Base-by-base conservation (phyloP, 1,284 basidiomycete genomes). In the Moesziomyces sp. region DNA sequence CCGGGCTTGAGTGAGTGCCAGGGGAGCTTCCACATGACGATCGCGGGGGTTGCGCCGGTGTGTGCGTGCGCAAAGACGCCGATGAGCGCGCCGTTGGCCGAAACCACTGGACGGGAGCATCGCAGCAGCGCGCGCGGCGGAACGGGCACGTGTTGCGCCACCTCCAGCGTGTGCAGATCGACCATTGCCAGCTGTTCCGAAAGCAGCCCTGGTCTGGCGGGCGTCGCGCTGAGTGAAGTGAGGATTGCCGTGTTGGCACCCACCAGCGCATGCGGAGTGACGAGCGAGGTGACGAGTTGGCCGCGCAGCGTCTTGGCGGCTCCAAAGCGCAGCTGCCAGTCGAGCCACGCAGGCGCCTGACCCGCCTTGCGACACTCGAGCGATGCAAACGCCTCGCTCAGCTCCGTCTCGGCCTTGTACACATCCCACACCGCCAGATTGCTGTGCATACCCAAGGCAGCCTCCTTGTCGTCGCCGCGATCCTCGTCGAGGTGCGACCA, bases 321-420 rank as follows among this genome's bases (percentile, higher is more conserved):
- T n/a, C 44, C 56, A 44, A 63, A 63, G 1, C 59, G 54, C 16
- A 66, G 44, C 43, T 69, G 52, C 73, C 73, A 67, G 6, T 75
- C 73, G 35, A 58, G 46, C 63, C 57, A 64, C 26, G 59, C 63
- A 7, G 67, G 62, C 2, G 52, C 50, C 14, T 67, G 63, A 1
- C 68, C 64, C 5, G 59, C 58, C 50, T 75, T 75, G 28, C 60
- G 52, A 50, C 73, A 75, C 53, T 75, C 73, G 30, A 75, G 63
- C 30, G 63, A 59, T 16, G 50, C 46, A 26, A 75, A 75, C 6
- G 73, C 73, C 11, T 75, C 73, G 48, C 60, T 71, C 14, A 75
- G 52, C 50, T 64, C 73, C 46, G 59, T 56, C 24, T 64, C 63
- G 16, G 53, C 52, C 38, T 58, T 63, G 35, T 16, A 3, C 9